Conservation (phyloP, 2,329 filamentous ascomycete species). For the Myriosclerotinia curreyana region DNA sequence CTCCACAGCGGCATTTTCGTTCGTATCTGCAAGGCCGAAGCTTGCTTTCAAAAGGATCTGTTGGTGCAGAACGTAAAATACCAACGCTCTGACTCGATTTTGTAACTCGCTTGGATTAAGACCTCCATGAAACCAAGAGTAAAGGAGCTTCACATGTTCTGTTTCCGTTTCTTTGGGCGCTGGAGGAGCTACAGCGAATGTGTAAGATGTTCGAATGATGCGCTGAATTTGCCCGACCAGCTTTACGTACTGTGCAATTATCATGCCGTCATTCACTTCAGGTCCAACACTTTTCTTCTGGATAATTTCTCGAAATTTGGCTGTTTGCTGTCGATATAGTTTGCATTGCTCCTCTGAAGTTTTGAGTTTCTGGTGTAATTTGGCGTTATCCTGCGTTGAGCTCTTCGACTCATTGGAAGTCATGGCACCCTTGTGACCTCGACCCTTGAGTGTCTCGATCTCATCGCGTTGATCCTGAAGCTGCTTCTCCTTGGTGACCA, state of each 20-base stretch:
- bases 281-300: background rate
- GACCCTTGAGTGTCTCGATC: background rate
- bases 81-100: background rate
- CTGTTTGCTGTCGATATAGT: background rate
- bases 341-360: background rate
- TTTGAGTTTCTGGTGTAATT: background rate
- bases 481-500: background rate
- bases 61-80: background rate
- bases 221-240: background rate
- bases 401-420: no score
- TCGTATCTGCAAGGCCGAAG: conserved; percentile 1
- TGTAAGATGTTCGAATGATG: background rate
- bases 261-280: background rate
- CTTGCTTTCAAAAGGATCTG: background rate
- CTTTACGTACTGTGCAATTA: background rate
- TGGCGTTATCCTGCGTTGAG: background rate
- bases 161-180: background rate
- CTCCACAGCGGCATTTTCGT: background rate
- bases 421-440: background rate
- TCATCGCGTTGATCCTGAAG: no score
- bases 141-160: background rate
- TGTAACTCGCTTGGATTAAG: background rate
- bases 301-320: background rate
- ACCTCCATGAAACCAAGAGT: background rate
- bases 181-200: background rate